These are phyloP conservation scores for Theileria sp. DNA, from an alignment of 169 alveolate genomes.

Conservation along the genomic window DNA sequence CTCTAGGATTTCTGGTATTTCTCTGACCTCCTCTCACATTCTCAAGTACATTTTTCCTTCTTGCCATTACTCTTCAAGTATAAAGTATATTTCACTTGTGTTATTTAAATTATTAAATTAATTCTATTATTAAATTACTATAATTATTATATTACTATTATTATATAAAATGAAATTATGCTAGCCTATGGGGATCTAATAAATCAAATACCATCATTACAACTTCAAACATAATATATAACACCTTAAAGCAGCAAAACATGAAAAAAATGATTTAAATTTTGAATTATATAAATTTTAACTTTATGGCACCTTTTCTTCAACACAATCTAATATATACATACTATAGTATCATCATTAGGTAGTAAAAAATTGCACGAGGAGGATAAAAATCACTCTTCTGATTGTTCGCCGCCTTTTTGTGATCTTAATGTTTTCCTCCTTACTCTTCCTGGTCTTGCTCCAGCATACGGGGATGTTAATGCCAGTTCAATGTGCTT, in stretches of 20 bases:
- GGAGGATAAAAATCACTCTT: not conserved
- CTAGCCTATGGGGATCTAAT: not conserved
- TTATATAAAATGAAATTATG: not conserved
- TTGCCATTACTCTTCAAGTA: slow-evolving; percentile 11
- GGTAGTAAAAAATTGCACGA: not conserved
- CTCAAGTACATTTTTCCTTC: slow-evolving; percentile 29
- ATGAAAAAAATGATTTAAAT: not conserved
- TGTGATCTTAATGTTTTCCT: slow-evolving; percentile 83
- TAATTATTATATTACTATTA: not conserved
- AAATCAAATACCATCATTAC: not conserved
- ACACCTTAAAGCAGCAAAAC: not conserved
- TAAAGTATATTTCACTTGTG: not conserved
- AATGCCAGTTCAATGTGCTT: slow-evolving; percentile 95
- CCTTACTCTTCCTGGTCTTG: slow-evolving; percentile 95
- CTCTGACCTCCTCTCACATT: slow-evolving; percentile 1
- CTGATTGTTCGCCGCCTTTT: slow-evolving; percentile 30
- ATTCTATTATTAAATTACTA: too few relatives aligned
- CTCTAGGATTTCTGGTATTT: slow-evolving; percentile 8
- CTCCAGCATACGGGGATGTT: slow-evolving; percentile 96
- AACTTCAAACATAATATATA: not conserved
- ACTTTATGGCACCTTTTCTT: not conserved
- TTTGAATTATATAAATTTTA: not conserved
- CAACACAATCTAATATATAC: not conserved
- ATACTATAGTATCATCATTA: not conserved
- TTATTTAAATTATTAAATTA: not conserved